Conservation (phyloP, 108 stramenopile genomes). For the Nitzschia sp. region DNA sequence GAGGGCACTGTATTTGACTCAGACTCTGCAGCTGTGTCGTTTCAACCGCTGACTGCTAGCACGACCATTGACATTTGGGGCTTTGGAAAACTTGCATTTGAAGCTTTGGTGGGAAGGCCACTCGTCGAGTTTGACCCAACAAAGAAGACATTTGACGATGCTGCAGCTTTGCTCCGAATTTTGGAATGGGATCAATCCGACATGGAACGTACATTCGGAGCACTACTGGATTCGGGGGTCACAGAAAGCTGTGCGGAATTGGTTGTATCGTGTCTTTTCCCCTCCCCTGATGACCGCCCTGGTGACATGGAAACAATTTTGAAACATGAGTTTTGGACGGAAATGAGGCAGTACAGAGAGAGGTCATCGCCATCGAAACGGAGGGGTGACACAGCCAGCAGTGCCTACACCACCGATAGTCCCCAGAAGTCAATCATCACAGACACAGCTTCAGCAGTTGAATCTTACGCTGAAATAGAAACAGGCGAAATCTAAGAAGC, state of each 20-base stretch:
- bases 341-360: constrained; percentile 26
- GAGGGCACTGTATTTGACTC: constrained; percentile 21
- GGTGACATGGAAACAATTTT: constrained; percentile 51
- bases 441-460: constrained; percentile 7
- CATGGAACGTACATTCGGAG: constrained; percentile 34
- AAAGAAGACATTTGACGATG: constrained; percentile 29
- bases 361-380: constrained; percentile 18
- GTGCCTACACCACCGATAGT: neutral
- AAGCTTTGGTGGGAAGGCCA: constrained; percentile 71
- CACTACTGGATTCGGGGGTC: constrained; percentile 46
- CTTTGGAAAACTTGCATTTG: constrained; percentile 78
- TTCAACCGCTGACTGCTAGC: constrained; percentile 32
- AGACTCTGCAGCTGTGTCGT: constrained; percentile 17
- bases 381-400: constrained; percentile 1
- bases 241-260: constrained; percentile 57
- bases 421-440: constrained; percentile 10
- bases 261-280: constrained; percentile 53
- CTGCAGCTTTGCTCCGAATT: constrained; percentile 32
- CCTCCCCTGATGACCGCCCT: constrained; percentile 38
- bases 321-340: constrained; percentile 40
- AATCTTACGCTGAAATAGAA: constrained; percentile 1
- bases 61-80: constrained; percentile 73
- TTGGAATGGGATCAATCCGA: constrained; percentile 45
- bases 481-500: too few species aligned
- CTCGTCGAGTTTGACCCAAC: constrained; percentile 48